These are phyloP conservation scores for Alopecurus myosuroides DNA, from an alignment of 176 grass and related monocot species.

Conservation along the genomic window DNA sequence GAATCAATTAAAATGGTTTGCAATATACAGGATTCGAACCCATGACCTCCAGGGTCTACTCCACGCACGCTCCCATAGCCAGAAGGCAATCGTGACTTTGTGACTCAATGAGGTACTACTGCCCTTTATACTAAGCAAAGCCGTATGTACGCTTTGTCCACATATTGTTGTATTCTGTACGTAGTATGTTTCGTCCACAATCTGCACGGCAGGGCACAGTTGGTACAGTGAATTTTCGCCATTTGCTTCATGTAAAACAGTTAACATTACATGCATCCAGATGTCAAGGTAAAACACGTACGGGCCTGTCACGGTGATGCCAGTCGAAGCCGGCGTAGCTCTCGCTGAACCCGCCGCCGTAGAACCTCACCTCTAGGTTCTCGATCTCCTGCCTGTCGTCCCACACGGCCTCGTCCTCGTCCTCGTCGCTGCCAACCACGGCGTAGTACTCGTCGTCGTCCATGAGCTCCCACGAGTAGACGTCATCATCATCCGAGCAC, in stretches of 20 bases:
- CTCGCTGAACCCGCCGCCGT: slow-evolving; percentile 65
- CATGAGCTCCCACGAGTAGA: slow-evolving; percentile 92
- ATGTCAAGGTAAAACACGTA: slow-evolving; percentile 7
- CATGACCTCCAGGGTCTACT: too few species aligned
- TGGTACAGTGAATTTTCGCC: too few species aligned
- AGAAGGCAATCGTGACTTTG: too few species aligned
- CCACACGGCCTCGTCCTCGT: slow-evolving; percentile 75
- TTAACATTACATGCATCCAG: slow-evolving; percentile 35
- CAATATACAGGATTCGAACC: too few species aligned
- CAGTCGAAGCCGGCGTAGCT: slow-evolving; percentile 66
- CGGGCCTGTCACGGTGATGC: slow-evolving; percentile 64
- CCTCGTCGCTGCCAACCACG: slow-evolving; percentile 58
- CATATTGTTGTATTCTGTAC: too few species aligned
- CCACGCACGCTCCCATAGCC: too few species aligned
- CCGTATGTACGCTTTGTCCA: too few species aligned
- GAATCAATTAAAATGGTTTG: too few species aligned
- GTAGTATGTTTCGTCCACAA: too few species aligned
- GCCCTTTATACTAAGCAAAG: too few species aligned
- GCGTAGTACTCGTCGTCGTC: slow-evolving; percentile 49
- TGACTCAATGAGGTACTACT: too few species aligned
- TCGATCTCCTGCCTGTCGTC: slow-evolving; percentile 65
- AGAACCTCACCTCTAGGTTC: slow-evolving; percentile 85
- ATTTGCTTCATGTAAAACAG: slow-evolving; percentile 57
- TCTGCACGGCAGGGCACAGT: too few species aligned
- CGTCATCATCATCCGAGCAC: slow-evolving; percentile 53